Evolutionary conservation across 2,329 filamentous ascomycete species (phyloP).

Genomic region (Epichloe sylvatica): DNA sequence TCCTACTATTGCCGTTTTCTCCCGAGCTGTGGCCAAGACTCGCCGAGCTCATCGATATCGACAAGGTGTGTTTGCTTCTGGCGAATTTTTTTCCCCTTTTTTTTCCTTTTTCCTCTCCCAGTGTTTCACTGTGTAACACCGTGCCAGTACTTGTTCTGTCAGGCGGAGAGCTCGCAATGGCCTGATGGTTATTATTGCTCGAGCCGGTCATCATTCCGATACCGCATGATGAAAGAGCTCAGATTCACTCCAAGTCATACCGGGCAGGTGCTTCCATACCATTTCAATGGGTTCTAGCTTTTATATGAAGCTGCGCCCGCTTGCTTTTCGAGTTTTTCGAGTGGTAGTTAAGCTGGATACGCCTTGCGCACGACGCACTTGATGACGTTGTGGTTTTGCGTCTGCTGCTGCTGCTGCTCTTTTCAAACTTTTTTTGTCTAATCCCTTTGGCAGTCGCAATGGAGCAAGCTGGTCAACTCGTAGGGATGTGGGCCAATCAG

Average conservation of each 20-base stretch:
- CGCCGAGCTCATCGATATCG: constrained; percentile 1
- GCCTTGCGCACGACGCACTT: not conserved
- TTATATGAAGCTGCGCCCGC: too few relatives aligned
- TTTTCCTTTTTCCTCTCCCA: not conserved
- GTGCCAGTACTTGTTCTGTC: not conserved
- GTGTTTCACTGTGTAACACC: not conserved
- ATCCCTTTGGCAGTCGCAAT: too few relatives aligned
- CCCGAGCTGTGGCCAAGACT: not conserved
- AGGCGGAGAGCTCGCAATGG: too few relatives aligned
- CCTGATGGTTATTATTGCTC: not conserved
- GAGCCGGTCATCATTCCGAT: not conserved
- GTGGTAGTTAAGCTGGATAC: not conserved
- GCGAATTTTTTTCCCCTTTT: not conserved
- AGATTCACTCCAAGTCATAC: too few relatives aligned
- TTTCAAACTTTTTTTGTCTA: too few relatives aligned
- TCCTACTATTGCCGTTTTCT: not conserved
- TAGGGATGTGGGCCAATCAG: too few relatives aligned
- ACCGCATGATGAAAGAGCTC: not conserved
- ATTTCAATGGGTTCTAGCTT: too few relatives aligned
- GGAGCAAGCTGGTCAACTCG: not conserved
- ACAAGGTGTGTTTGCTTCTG: not conserved
- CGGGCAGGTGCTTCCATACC: not conserved
- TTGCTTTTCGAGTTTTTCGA: too few relatives aligned
- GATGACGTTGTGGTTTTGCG: not conserved
- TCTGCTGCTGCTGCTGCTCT: not conserved